phyloP scores from a whole-genome alignment of 2,329 filamentous ascomycete species.

The Colletotrichum incanum region DNA sequence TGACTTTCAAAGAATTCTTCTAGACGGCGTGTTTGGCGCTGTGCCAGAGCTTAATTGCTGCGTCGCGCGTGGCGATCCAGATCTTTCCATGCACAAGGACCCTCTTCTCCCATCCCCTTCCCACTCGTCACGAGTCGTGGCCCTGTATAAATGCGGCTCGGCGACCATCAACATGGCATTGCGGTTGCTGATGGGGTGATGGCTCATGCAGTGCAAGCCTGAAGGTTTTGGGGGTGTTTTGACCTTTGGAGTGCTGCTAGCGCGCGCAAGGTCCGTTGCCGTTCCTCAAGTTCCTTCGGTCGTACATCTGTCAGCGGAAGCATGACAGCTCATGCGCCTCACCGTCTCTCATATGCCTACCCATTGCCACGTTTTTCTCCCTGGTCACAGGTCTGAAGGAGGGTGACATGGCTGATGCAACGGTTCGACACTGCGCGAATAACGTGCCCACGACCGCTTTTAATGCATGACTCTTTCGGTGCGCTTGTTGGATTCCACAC shows the following conservation, averaged over 20 bases:
- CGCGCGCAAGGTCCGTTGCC: conserved; percentile 12
- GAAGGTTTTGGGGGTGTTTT: conserved; percentile 12
- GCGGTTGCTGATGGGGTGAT: conserved; percentile 1
- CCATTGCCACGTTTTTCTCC: conserved; percentile 11
- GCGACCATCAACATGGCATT: conserved; percentile 5
- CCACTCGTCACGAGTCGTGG: conserved; percentile 34
- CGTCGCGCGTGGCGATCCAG: conserved; percentile 25
- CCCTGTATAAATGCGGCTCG: conserved; percentile 26
- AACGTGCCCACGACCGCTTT: conserved; percentile 14
- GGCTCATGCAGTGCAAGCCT: conserved; percentile 24
- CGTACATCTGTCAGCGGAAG: background rate
- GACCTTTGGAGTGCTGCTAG: conserved; percentile 11
- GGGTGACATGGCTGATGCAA: conserved; percentile 33
- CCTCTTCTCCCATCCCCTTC: background rate
- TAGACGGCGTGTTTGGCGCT: conserved; percentile 19
- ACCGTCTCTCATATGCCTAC: background rate
- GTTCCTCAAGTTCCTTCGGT: conserved; percentile 1
- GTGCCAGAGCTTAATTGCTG: conserved; percentile 14
- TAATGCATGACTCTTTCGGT: conserved; percentile 29
- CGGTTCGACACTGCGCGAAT: conserved; percentile 19
- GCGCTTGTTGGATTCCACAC: conserved; percentile 3
- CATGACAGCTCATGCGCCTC: conserved; percentile 9
- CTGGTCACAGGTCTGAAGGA: conserved; percentile 2
- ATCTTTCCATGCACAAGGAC: conserved; percentile 23
- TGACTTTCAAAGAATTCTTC: conserved; percentile 10